phyloP scores from a whole-genome alignment of 116 monocot species.

The Trichopus zeylanicus region DNA sequence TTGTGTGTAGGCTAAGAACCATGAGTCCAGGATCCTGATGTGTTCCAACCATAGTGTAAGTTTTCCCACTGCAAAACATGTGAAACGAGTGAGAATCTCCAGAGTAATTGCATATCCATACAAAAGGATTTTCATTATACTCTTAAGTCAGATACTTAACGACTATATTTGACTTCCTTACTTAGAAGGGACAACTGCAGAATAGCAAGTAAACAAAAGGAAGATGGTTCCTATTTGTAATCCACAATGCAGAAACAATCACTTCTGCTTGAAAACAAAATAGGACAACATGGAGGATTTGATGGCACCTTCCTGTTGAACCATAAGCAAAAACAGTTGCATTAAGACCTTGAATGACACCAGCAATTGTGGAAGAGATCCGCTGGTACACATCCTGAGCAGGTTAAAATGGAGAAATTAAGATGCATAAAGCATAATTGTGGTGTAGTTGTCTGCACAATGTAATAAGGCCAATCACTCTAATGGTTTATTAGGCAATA shows the following conservation, averaged over 20 bases:
- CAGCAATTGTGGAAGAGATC: conserved; percentile 76
- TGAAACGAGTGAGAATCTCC: conserved; percentile 1
- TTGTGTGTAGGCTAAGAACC: conserved; percentile 94
- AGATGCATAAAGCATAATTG: background rate
- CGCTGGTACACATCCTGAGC: conserved; percentile 87
- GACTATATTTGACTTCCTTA: too few species aligned
- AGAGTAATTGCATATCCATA: background rate
- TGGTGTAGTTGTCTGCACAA: too few species aligned
- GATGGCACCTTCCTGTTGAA: conserved; percentile 88
- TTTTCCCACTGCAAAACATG: conserved; percentile 77
- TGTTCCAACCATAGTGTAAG: conserved; percentile 98
- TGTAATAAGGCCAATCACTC: too few species aligned
- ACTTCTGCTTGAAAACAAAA: background rate
- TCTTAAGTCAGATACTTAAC: too few species aligned
- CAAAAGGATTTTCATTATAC: background rate
- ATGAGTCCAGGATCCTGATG: conserved; percentile 87
- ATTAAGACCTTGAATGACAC: conserved; percentile 93
- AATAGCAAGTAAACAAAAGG: too few species aligned
- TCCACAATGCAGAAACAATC: too few species aligned
- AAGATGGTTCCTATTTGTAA: too few species aligned
- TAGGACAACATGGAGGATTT: background rate
- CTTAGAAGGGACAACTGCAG: too few species aligned
- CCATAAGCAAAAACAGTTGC: conserved; percentile 99
- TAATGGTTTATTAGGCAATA: too few species aligned
- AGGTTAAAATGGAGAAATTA: conserved; percentile 3